Percentiles rank a stretch among this genome's conserved stretches.
phyloP scores from a whole-genome alignment of 1,284 basidiomycete species.

The Cryptococcus deneoformans region DNA sequence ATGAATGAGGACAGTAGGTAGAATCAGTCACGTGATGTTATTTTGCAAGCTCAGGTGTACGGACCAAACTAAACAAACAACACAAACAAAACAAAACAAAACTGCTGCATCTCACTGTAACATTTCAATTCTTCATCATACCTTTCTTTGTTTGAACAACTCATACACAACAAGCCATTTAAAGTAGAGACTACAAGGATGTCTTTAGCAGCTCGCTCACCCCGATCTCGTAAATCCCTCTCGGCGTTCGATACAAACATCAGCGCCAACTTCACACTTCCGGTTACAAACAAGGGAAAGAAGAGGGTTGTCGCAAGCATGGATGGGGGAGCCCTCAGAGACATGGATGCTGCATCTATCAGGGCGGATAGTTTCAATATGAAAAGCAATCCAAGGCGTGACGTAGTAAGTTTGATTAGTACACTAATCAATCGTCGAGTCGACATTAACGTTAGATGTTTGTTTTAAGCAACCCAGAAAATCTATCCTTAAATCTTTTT shows the following conservation, averaged over 20 bases:
- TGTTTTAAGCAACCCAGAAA: slow-evolving; percentile 30
- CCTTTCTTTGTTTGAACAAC: too few relatives aligned
- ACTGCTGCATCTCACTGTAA: not conserved
- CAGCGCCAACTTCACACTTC: slow-evolving; percentile 25
- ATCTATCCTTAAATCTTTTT: slow-evolving; percentile 30
- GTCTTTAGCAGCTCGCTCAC: slow-evolving; percentile 19
- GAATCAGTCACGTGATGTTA: too few relatives aligned
- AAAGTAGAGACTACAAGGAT: slow-evolving; percentile 3
- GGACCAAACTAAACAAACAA: slow-evolving; percentile 7
- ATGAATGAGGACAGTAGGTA: too few relatives aligned
- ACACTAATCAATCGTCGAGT: not conserved
- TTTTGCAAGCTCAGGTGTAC: too few relatives aligned
- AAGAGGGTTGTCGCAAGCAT: slow-evolving; percentile 21
- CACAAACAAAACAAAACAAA: slow-evolving; percentile 6
- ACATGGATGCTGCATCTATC: slow-evolving; percentile 9
- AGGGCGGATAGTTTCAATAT: slow-evolving; percentile 14
- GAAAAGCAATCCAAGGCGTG: slow-evolving; percentile 17
- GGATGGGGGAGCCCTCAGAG: slow-evolving; percentile 15
- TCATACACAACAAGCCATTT: not conserved
- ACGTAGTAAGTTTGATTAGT: slow-evolving; percentile 11
- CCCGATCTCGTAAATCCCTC: slow-evolving; percentile 25
- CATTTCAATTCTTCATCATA: too few relatives aligned
- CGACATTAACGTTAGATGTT: not conserved
- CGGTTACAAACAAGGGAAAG: slow-evolving; percentile 8
- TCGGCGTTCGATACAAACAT: slow-evolving; percentile 28